Evolutionary conservation across 352 stramenopile species (phyloP), one percentile per base, ranked within the genome.

Genomic region (Phytophthora meadii): DNA sequence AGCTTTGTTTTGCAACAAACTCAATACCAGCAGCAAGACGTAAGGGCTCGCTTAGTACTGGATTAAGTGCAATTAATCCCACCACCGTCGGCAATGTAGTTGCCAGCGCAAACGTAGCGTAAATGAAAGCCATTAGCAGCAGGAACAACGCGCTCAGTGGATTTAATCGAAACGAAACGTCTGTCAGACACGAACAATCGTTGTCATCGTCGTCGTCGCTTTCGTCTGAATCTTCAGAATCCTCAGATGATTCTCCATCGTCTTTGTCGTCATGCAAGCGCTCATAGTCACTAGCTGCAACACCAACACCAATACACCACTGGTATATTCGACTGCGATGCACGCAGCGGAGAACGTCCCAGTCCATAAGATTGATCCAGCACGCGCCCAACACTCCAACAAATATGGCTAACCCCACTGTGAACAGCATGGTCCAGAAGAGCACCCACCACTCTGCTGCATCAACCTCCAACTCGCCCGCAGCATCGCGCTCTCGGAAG

Each of bases 351-450:
- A 75, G 53, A 0, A 87, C 47, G 34, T 90, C 73, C 81, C 79
- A 90, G 32, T 90, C 81, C 50, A 74, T 59, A 11, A 88, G 65
- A 32, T 85, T 77, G 24, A 82, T 64, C 81, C 81, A 90, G 24
- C 65, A 72, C 7, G 74, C 67, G 41, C 74, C 77, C 6, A 80
- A 34, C 39, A 73, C 59, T 15, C 67, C 74, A 4, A 90, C 68
- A 58, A 81, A n/a, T 1, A 83, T 2, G 3, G 79, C 49, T 15
- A 81, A 53, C 5, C 66, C 39, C 24, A 70, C 24, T 19, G 71
- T 87, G n/a, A 71, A 57, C 25, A 58, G 42, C 24, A 60, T 61
- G 15, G 76, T 77, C 52, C 76, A 71, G 36, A 64, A 67, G 11
- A 81, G 48, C 8, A 88, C 19, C 15, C 56, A 27, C 72, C 78